phyloP scores from a whole-genome alignment of 1,284 basidiomycete genomes.

The Puccinia horiana region DNA sequence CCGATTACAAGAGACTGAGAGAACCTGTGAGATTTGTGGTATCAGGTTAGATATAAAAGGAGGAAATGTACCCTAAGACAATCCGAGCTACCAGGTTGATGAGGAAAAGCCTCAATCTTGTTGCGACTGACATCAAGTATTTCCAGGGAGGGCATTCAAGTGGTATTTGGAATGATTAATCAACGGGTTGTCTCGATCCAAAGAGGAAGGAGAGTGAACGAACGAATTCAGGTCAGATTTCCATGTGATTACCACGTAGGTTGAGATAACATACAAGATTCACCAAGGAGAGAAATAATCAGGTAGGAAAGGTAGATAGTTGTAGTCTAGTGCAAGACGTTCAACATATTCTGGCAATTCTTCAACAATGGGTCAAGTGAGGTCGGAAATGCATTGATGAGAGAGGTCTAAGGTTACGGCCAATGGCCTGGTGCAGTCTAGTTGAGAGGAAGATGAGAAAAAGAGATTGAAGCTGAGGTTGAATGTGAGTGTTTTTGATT shows the following conservation, averaged over 20 bases:
- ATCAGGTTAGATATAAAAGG: not conserved
- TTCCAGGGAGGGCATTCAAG: conserved; percentile 81
- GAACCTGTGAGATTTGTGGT: conserved; percentile 68
- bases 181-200: conserved; percentile 31
- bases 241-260: conserved; percentile 82
- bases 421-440: not conserved
- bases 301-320: conserved; percentile 79
- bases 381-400: conserved; percentile 40
- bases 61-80: conserved; percentile 69
- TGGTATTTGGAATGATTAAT: conserved; percentile 56
- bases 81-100: conserved; percentile 74
- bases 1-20: conserved; percentile 83
- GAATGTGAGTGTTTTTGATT: not conserved
- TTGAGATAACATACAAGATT: conserved; percentile 86
- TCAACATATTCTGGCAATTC: conserved; percentile 47
- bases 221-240: conserved; percentile 81
- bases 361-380: conserved; percentile 39
- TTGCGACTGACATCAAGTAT: conserved; percentile 94
- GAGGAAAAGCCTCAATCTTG: conserved; percentile 77
- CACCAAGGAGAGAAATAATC: conserved; percentile 72
- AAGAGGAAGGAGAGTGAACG: conserved; percentile 58
- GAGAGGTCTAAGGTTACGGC: conserved; percentile 44
- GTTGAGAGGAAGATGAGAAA: not conserved
- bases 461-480: not conserved
- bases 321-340: conserved; percentile 80